Conservation (phyloP, 352 stramenopile species). For the Phytophthora cactorum region DNA sequence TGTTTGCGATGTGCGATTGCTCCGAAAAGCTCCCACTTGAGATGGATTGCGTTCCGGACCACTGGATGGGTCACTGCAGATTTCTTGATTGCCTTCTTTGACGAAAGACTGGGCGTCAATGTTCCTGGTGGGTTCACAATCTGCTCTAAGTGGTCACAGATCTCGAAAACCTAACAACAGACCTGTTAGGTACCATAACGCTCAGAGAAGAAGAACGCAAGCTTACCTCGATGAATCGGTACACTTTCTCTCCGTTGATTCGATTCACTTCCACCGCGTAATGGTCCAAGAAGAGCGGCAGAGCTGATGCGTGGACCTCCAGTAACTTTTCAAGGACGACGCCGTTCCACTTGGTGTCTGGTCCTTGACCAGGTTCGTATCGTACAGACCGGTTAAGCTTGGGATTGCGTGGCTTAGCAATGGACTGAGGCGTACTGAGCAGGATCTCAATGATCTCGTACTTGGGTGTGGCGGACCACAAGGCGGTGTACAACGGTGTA, state of each 20-base stretch:
- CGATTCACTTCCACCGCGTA: conserved; percentile 50
- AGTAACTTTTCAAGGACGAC: conserved; percentile 47
- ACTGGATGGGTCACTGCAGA: conserved; percentile 54
- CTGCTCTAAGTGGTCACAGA: conserved; percentile 49
- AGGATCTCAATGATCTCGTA: conserved; percentile 60
- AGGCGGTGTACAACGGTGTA: conserved; percentile 52
- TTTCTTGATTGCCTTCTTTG: conserved; percentile 42
- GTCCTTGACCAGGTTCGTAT: conserved; percentile 29
- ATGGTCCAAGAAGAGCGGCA: conserved; percentile 57
- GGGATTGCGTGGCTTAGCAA: conserved; percentile 48
- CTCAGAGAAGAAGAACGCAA: conserved; percentile 3
- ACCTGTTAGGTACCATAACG: not conserved
- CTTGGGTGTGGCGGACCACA: conserved; percentile 43
- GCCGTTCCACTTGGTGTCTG: conserved; percentile 52
- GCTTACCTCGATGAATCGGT: conserved; percentile 48
- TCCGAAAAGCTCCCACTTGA: conserved; percentile 65
- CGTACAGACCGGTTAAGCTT: conserved; percentile 39
- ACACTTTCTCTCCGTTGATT: conserved; percentile 59
- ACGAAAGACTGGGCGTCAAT: conserved; percentile 33
- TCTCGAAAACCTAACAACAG: conserved; percentile 41
- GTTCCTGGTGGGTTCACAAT: conserved; percentile 43
- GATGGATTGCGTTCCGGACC: conserved; percentile 54
- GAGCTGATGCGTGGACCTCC: conserved; percentile 43
- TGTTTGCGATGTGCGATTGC: conserved; percentile 45
- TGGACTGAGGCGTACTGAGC: conserved; percentile 48